Percentiles rank a stretch among this genome's conserved stretches.
Evolutionary conservation across 2,329 filamentous ascomycete species (phyloP).

Genomic region (Byssothecium circinans): DNA sequence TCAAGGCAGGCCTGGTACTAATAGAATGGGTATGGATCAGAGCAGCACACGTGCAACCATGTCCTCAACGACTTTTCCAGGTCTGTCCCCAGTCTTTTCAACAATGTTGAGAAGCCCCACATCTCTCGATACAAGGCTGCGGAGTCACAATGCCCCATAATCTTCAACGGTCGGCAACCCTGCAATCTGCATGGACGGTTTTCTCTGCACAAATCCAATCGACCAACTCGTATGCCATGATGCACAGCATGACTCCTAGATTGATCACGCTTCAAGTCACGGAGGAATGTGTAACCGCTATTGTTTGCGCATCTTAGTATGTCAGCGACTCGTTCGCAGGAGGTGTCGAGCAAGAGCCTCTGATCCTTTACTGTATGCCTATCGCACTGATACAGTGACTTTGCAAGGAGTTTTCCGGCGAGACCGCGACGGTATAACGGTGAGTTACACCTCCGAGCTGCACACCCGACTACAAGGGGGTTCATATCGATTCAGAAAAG

Average conservation of each 20-base stretch:
- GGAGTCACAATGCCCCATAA: background rate
- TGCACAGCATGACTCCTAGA: background rate
- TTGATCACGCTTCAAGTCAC: background rate
- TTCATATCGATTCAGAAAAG: background rate
- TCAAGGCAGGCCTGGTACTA: background rate
- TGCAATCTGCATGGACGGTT: too few species aligned
- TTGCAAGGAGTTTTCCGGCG: background rate
- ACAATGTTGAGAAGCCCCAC: background rate
- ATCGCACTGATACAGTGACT: background rate
- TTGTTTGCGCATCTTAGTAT: background rate
- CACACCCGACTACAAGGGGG: background rate
- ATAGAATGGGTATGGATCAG: background rate
- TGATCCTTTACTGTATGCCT: background rate
- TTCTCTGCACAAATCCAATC: too few species aligned
- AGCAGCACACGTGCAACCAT: slow-evolving; percentile 1
- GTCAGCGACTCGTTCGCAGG: too few species aligned
- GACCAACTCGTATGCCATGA: background rate
- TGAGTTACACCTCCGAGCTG: background rate
- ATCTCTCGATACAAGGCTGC: background rate
- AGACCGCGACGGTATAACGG: background rate
- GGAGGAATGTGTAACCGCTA: background rate
- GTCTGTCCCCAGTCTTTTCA: too few species aligned
- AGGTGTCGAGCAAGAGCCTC: too few species aligned
- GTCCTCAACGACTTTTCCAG: background rate
- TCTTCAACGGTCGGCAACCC: background rate